Evolutionary conservation across 2,329 filamentous ascomycete genomes (phyloP), one percentile per base, ranked within the genome.

Genomic region (Exophiala calicioides): DNA sequence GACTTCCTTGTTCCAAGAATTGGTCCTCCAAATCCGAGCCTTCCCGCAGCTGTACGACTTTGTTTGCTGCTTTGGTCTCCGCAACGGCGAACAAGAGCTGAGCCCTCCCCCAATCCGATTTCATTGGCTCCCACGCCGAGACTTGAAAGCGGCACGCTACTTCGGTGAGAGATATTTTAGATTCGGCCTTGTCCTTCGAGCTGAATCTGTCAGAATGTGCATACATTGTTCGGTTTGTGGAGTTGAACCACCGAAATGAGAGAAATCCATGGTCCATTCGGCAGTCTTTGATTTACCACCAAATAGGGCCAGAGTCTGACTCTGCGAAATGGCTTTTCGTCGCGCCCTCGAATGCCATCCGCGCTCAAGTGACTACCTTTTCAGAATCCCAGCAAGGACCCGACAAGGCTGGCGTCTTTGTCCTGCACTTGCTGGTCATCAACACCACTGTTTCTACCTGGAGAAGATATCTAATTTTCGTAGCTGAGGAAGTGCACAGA

Each of bases 51-150:
- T 34, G 4, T 18, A 19, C 5, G 32, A 34, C 15, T 34, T 34
- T 19, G 21, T 34, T 19, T 19, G 18, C 32, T 34, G 32, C 32
- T 34, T 34, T 13, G 32, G 32, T 10, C 32, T 19, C 32, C 18
- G n/a, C 8, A 34, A 34, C n/a, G 32, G 32, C 32, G 32, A 34
- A 19, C 18, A 15, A 19, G 15, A 19, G 5, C 15, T 34, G 32
- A 34, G 15, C 8, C 32, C 32, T 5, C 32, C 32, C 4, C 12
- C 16, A 19, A 34, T 5, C 12, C 16, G 32, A 34, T 19, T 8
- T 34, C 15, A 19, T 7, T 19, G 6, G 8, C n/a, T 7, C 32
- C n/a, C 18, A 19, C 32, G 5, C 8, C 13, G 32, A 19, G 32
- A 34, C 32, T 34, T 34, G 18, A 34, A 18, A 19, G 5, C 30